Evolutionary conservation across 2,329 filamentous ascomycete species (phyloP), one percentile per base, ranked within the genome.

Genomic region (Fusarium udum): DNA sequence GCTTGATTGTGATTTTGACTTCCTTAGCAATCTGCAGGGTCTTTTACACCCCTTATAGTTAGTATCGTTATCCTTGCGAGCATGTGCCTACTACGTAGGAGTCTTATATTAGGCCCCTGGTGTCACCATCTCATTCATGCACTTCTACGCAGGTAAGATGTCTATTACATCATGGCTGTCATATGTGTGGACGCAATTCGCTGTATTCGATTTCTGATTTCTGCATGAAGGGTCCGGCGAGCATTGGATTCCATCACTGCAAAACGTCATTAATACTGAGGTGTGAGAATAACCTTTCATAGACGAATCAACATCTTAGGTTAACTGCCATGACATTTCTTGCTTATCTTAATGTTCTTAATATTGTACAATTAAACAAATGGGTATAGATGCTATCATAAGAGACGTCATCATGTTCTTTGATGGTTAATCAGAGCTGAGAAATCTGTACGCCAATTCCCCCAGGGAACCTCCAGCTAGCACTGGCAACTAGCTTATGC

Each of bases 311-410:
- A 28, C 20, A 12, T 18, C 14, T 15, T 18, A n/a, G n/a, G 11
- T 8, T 43, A 4, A 43, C 32, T 20, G 15, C 36, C 22, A 31
- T 20, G 1, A 22, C 12, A 26, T 34, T 34, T 39, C 37, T 52
- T 37, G 20, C n/a, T 72, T 58, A 37, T 72, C 12, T 45, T 66
- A 22, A 51, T 72, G 24, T 48, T 45, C 43, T 42, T 59, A 36
- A 56, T 62, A 61, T 58, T 16, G 57, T 72, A 64, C 57, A 64
- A 55, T 56, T 69, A 69, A 69, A 66, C 64, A 74, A 74, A 74
- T 72, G 72, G 71, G 72, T 74, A 74, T 74, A 69, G 67, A 64
- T 69, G 64, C 67, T 65, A 72, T 74, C 62, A 63, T 74, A 20
- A 67, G 40, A 69, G 63, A 69, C 64, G 49, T 69, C 71, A 72